Evolutionary conservation across 202 grass and related monocot genomes (phyloP).

Genomic region (Schoenoplectus tabernaemontani): DNA sequence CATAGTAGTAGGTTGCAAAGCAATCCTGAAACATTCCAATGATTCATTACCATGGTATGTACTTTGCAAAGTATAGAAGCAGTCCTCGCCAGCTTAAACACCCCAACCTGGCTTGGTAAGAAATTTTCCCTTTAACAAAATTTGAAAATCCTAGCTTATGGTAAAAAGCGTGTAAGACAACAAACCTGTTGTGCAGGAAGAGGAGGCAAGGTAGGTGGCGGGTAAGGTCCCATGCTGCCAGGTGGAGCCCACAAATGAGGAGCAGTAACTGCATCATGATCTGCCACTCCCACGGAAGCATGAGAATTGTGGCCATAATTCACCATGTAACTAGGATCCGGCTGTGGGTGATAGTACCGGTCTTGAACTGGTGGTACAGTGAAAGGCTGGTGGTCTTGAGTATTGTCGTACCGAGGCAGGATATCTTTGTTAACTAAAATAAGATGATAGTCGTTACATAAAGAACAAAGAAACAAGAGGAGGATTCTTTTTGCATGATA

Average conservation of each 20-base stretch:
- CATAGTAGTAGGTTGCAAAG: too few species aligned
- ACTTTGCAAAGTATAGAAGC: background rate
- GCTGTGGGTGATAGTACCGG: constrained; percentile 31
- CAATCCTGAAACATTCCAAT: too few species aligned
- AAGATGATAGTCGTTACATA: constrained; percentile 3
- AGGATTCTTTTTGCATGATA: background rate
- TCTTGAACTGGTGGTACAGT: constrained; percentile 51
- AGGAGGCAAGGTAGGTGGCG: constrained; percentile 39
- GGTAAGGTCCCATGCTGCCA: constrained; percentile 40
- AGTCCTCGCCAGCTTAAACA: background rate
- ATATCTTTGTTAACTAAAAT: constrained; percentile 12
- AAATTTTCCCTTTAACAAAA: background rate
- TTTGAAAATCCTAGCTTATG: background rate
- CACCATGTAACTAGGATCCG: constrained; percentile 30
- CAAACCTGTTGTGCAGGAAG: constrained; percentile 36
- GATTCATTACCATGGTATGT: too few species aligned
- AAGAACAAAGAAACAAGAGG: background rate
- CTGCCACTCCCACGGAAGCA: constrained; percentile 25
- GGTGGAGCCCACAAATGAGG: constrained; percentile 68
- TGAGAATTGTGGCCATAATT: constrained; percentile 43
- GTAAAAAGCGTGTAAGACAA: background rate
- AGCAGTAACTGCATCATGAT: constrained; percentile 41
- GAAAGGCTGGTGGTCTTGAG: constrained; percentile 35
- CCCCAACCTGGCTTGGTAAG: background rate
- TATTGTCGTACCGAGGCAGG: constrained; percentile 39